Evolutionary conservation across 768 basidiomycete genomes (phyloP).

Genomic region (Strobilomyces confusus): DNA sequence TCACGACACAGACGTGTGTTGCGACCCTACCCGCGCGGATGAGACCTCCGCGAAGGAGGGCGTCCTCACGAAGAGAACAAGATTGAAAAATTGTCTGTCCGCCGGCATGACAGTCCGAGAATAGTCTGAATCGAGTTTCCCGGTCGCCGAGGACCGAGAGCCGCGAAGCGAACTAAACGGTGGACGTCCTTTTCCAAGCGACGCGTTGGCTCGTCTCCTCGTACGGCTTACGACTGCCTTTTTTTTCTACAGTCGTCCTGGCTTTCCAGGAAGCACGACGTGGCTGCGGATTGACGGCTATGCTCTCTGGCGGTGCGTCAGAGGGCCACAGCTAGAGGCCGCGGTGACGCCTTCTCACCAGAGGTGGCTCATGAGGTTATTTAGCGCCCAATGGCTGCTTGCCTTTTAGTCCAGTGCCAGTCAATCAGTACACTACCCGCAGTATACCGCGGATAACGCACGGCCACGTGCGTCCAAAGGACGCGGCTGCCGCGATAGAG

Average conservation of each 20-base stretch:
- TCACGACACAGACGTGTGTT: neutral
- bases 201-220: neutral
- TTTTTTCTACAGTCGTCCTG: neutral
- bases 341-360: neutral
- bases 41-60: neutral
- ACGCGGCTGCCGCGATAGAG: conserved; percentile 22
- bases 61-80: conserved; percentile 11
- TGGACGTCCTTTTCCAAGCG: too few species aligned
- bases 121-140: conserved; percentile 29
- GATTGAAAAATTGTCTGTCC: neutral
- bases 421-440: neutral
- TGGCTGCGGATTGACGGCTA: neutral
- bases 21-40: neutral
- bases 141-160: conserved; percentile 9
- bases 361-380: neutral
- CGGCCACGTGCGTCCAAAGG: conserved; percentile 9
- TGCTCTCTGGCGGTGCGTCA: neutral
- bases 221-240: neutral
- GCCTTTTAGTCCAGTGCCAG: neutral
- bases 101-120: conserved; percentile 16
- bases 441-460: neutral
- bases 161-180: conserved; percentile 4
- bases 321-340: neutral
- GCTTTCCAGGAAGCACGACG: neutral
- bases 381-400: neutral